A percentile compares a stretch with the other conserved stretches of the same genome.
Evolutionary conservation across 2,329 filamentous ascomycete genomes (phyloP).

Genomic region (Arthroderma sp.): DNA sequence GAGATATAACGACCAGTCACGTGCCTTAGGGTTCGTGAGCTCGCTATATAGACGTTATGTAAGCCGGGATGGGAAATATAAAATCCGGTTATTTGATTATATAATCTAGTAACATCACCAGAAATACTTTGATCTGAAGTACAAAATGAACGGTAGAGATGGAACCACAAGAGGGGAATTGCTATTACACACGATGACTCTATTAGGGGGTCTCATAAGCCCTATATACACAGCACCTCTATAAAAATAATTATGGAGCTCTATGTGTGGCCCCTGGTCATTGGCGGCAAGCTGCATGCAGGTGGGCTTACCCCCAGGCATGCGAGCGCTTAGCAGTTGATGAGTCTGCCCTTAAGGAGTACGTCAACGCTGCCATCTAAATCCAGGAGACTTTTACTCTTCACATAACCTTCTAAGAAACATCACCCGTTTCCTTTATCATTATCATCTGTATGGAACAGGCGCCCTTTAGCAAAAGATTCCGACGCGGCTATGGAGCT

Average conservation of each 20-base stretch:
- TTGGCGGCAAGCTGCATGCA: background rate
- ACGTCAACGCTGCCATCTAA: background rate
- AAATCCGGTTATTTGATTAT: no score
- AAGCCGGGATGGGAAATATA: no score
- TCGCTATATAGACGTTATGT: no score
- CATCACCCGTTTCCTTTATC: background rate
- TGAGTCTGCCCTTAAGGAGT: background rate
- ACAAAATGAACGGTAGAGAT: no score
- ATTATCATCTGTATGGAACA: background rate
- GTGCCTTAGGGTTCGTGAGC: no score
- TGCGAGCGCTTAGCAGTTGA: background rate
- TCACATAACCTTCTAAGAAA: background rate
- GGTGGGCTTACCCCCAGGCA: background rate
- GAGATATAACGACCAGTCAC: no score
- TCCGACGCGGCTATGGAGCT: background rate
- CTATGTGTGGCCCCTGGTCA: background rate
- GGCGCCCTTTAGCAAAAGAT: background rate
- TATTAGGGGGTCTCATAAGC: no score
- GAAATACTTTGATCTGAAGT: no score
- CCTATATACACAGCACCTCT: background rate
- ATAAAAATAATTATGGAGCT: background rate
- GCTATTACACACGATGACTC: no score
- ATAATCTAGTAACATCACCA: no score
- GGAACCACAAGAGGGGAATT: no score
- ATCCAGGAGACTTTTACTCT: background rate